Percentiles rank a stretch among this genome's conserved stretches.
phyloP scores from a whole-genome alignment of 2,329 filamentous ascomycete species.

The Fusarium verrucosum region DNA sequence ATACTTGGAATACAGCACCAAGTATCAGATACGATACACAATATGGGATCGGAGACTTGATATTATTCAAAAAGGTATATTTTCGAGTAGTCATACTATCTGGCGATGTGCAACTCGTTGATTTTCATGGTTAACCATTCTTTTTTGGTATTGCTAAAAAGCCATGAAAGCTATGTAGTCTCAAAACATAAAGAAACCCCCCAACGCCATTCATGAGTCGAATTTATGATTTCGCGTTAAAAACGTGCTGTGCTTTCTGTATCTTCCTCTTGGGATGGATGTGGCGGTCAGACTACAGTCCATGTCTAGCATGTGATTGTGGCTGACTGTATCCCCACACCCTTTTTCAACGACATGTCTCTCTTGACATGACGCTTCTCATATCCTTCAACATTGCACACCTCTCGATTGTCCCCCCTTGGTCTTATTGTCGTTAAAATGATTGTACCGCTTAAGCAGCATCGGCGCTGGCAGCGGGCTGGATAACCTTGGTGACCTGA shows the following conservation, averaged over 20 bases:
- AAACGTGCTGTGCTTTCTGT: constrained; percentile 28
- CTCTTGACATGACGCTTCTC: constrained; percentile 12
- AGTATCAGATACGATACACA: background rate
- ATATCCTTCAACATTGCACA: constrained; percentile 20
- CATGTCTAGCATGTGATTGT: constrained; percentile 35
- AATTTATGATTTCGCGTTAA: constrained; percentile 38
- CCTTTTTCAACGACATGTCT: constrained; percentile 30
- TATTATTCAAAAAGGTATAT: constrained; percentile 33
- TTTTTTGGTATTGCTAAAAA: constrained; percentile 30
- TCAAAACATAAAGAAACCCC: constrained; percentile 36
- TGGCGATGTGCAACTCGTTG: background rate
- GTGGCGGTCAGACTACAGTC: constrained; percentile 1
- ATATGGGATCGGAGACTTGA: no score
- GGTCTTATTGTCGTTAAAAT: constrained; percentile 28
- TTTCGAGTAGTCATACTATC: constrained; percentile 16
- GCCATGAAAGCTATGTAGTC: constrained; percentile 26
- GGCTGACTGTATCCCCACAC: constrained; percentile 27
- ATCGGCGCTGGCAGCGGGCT: constrained; percentile 83
- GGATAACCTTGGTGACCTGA: constrained; percentile 84
- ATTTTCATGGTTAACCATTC: constrained; percentile 19
- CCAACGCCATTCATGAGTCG: constrained; percentile 44
- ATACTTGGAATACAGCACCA: no score
- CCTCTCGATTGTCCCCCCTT: constrained; percentile 32
- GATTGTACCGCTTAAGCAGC: constrained; percentile 67
- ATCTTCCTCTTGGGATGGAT: constrained; percentile 4